Evolutionary conservation across 768 basidiomycete genomes (phyloP).

Genomic region (Gloeostereum incarnatum): DNA sequence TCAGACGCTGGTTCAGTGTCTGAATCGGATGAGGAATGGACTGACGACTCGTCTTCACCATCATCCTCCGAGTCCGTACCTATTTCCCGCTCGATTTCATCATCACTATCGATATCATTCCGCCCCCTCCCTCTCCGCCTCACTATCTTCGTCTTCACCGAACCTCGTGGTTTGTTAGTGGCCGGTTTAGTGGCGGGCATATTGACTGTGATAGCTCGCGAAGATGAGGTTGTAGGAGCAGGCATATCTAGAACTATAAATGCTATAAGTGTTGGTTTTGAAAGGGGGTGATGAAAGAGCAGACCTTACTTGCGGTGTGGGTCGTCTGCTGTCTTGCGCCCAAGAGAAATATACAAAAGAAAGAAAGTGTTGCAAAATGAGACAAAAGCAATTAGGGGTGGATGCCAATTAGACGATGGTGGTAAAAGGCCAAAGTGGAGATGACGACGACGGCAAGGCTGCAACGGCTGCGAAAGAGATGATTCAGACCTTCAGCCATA

Average conservation of each 20-base stretch:
- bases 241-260: constrained; percentile 32
- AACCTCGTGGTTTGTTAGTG: no score
- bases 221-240: constrained; percentile 26
- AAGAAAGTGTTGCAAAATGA: constrained; percentile 9
- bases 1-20: constrained; percentile 66
- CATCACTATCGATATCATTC: constrained; percentile 59
- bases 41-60: constrained; percentile 49
- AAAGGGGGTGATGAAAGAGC: constrained; percentile 9
- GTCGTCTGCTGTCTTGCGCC: constrained; percentile 13
- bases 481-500: constrained; percentile 4
- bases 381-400: constrained; percentile 1
- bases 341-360: constrained; percentile 15
- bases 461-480: constrained; percentile 12
- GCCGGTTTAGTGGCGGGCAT: no score
- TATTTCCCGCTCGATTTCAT: constrained; percentile 66
- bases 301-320: constrained; percentile 24
- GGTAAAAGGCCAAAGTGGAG: constrained; percentile 1
- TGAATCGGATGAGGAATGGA: constrained; percentile 55
- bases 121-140: constrained; percentile 58
- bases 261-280: constrained; percentile 11
- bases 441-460: constrained; percentile 1
- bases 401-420: background rate
- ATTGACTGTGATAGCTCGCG: constrained; percentile 19
- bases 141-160: constrained; percentile 34
- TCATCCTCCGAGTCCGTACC: constrained; percentile 64